Conservation (phyloP, 371 early-diverging fungal species). For the Vittaforma corneae region DNA sequence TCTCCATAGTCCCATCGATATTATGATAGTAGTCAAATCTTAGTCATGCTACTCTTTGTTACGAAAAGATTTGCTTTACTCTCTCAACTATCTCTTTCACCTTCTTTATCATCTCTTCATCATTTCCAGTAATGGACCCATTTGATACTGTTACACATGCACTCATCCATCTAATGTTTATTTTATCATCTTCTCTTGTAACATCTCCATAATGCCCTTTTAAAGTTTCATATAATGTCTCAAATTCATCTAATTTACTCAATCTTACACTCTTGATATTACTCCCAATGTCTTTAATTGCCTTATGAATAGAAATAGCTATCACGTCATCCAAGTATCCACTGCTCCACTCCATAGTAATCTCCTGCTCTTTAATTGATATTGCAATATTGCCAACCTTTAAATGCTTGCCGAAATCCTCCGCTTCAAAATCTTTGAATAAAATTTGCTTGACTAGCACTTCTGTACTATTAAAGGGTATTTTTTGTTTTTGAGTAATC, state of each 20-base stretch:
- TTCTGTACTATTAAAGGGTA: constrained; percentile 40
- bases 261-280: constrained; percentile 29
- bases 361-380: constrained; percentile 10
- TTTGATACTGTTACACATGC: background rate
- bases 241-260: constrained; percentile 25
- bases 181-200: background rate
- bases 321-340: constrained; percentile 45
- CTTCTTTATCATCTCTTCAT: background rate
- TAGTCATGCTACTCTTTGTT: too few species aligned
- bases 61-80: constrained; percentile 15
- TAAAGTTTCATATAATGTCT: constrained; percentile 27
- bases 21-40: too few species aligned
- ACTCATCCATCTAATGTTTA: background rate
- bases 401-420: background rate
- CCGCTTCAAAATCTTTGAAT: constrained; percentile 34
- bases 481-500: constrained; percentile 41
- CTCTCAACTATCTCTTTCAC: constrained; percentile 21
- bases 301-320: constrained; percentile 37
- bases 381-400: constrained; percentile 33
- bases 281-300: constrained; percentile 30
- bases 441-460: constrained; percentile 38
- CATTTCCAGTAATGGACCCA: constrained; percentile 5
- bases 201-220: constrained; percentile 33
- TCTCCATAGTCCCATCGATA: too few species aligned
- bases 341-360: constrained; percentile 45